Base-by-base conservation (phyloP, 495 filamentous ascomycete species). In the Neurospora sublineolata region DNA sequence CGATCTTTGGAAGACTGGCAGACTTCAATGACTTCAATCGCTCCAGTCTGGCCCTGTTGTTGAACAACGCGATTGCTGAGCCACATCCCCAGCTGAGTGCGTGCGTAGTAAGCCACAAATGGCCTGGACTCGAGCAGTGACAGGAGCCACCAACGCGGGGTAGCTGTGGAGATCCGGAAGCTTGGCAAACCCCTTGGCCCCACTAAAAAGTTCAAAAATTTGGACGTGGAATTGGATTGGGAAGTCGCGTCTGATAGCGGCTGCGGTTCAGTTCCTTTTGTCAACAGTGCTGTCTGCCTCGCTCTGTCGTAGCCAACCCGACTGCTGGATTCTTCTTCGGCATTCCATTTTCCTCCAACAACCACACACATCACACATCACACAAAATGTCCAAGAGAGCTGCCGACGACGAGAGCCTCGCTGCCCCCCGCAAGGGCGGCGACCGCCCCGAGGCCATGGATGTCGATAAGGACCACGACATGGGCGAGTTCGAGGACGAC, bases 401-500 rank as follows among this genome's bases (percentile, higher is more conserved):
- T 33, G 89, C 91, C 75, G 83, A 87, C 46, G 75, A 77, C 23
- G 86, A 84, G n/a, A 82, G 84, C 36, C 86, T 85, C 58, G 80
- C 82, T 67, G 81, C 81, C 37, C 85, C 90, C 70, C 86, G 92
- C 73, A 94, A 93, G 83, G 87, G 85, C 72, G 90, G 91, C 67
- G 88, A 87, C 69, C 86, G 91, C 68, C 91, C 90, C 30, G 84
- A 86, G 60, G 82, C 83, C 38, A 83, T 84, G 79, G 84, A 84
- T 46, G 72, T 85, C 6, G 84, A 83, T 69, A 88, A 93, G 70
- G 77, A 80, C 70, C 81, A 84, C 74, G 92, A 94, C 69, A 90
- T 90, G 83, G 92, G 92, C 77, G 92, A 95, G 72, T 97, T 97
- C 73, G 94, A 97, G 80, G 94, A 98, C 81, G 92, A 97, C 75